Base-by-base conservation (phyloP, 208 protist species). In the Leishmania turanica region DNA sequence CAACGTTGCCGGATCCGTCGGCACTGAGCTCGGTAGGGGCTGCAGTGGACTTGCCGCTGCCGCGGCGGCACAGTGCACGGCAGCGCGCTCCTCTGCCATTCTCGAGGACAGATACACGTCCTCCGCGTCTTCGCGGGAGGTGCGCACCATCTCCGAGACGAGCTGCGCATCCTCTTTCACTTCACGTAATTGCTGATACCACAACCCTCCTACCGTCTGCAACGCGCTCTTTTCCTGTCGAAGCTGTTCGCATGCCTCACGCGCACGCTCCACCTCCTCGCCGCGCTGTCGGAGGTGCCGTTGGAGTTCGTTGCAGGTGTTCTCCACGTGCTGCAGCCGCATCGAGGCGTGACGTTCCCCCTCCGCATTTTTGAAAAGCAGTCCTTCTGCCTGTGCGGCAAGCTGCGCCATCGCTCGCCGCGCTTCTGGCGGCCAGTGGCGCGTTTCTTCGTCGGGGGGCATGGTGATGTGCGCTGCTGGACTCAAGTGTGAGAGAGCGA, bases 121-220 rank as follows among this genome's bases (percentile, higher is more conserved):
- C 82, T 95, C 92, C 24, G 91, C 92, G 13, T 91, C 90, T 17
- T 84, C 87, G 6, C 79, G 82, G 0, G 91, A 86, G 37, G 85
- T 90, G 47, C 83, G 86, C 74, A 97, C 74, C 71, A 96, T 78
- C 70, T 95, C 92, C 21, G 92, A 90, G 37, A 97, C 81, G 37
- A 97, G 74, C 71, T 85, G 85, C n/a, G 94, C 91, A 64, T 95
- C 92, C 34, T 92, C 88, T 66, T 91, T 88, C 65, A 96, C 88
- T 62, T 89, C 87, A 13, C 80, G 76, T 80, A 97, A 84, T 81
- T 94, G 87, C 75, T 88, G 77, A 21, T 79, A 80, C 86, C 83
- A 88, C 71, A 87, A 76, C 5, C 80, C 81, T 27, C 90, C 86
- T 45, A 62, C 77, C 65, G 70, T 54, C 42, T 82, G 80, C 78